Evolutionary conservation across 768 basidiomycete species (phyloP), one percentile per base, ranked within the genome.

Genomic region (Boletus rubescentipes): DNA sequence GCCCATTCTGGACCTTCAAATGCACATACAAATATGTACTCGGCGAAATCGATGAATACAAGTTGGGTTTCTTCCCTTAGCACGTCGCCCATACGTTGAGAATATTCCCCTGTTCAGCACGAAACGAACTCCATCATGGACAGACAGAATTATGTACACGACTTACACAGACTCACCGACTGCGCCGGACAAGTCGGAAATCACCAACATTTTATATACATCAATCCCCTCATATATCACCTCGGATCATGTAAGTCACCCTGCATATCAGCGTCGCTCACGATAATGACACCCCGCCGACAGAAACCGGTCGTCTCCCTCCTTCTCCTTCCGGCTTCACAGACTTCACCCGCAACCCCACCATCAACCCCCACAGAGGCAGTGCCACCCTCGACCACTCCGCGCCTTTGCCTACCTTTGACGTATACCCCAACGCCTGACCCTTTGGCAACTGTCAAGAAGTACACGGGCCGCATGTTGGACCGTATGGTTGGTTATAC

Each of bases 241-340:
- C 4, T 95, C 93, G 11, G 96, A 98, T 70, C 96, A 98, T 72
- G 89, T 89, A 72, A 38, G 86, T 72, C 29, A 14, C 16, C 35
- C 14, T 21, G n/a, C 42, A 12, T 47, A 7, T 37, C 9, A 16
- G n/a, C 46, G 30, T 34, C 48, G 18, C 48, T 14, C 3, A 7
- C 8, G 23, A 20, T 31, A 0, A 18, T 34, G 4, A 9, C 3
- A 11, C 45, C 45, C 40, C 48, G 6, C 42, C 21, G 48, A 12
- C 59, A 91, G 89, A 97, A 97, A 86, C 95, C 95, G 1, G 80
- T 98, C 46, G 84, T 92, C 15, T 78, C 84, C 30, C 73, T 93
- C 35, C 77, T 94, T 12, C 74, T 84, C 26, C 76, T 93, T 23
- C 84, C 86, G 20, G 62, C 77, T 14, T 64, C 76, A 2, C 47